Conservation (phyloP, 352 stramenopile species). For the Globisporangium carolinianum region DNA sequence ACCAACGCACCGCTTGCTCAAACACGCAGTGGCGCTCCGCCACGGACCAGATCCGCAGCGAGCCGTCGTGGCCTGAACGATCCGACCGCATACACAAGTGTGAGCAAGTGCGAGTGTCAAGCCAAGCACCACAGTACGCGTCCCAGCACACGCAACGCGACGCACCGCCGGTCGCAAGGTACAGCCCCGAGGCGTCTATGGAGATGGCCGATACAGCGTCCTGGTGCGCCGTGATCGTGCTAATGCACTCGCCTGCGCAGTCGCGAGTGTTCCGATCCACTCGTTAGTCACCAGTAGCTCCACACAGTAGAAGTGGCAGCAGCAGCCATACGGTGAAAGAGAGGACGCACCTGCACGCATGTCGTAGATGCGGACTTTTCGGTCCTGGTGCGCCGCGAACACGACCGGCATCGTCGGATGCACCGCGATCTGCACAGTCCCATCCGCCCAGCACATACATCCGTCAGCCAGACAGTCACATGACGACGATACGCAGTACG, state of each 20-base stretch:
- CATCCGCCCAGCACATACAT: background rate
- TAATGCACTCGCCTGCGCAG: constrained; percentile 60
- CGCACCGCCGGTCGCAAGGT: constrained; percentile 66
- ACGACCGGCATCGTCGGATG: constrained; percentile 82
- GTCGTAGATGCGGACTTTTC: constrained; percentile 84
- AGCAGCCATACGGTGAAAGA: background rate
- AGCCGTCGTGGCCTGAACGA: constrained; percentile 68
- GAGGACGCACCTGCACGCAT: constrained; percentile 49
- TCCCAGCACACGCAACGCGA: background rate
- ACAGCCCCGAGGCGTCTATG: constrained; percentile 68
- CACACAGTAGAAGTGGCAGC: background rate
- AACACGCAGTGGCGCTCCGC: constrained; percentile 81
- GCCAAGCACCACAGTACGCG: background rate
- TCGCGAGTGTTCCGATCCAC: too few species aligned
- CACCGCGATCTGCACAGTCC: constrained; percentile 25
- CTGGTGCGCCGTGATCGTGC: constrained; percentile 70
- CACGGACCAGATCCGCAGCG: constrained; percentile 78
- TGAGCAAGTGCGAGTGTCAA: background rate
- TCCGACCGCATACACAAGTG: constrained; percentile 4
- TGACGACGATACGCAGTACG: too few species aligned
- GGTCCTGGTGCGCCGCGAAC: constrained; percentile 76
- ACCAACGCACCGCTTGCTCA: constrained; percentile 56
- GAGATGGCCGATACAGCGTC: constrained; percentile 76
- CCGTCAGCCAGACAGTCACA: background rate
- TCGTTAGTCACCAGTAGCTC: background rate